Base-by-base conservation (phyloP, 1,284 basidiomycete genomes). In the Inonotus hispidus region DNA sequence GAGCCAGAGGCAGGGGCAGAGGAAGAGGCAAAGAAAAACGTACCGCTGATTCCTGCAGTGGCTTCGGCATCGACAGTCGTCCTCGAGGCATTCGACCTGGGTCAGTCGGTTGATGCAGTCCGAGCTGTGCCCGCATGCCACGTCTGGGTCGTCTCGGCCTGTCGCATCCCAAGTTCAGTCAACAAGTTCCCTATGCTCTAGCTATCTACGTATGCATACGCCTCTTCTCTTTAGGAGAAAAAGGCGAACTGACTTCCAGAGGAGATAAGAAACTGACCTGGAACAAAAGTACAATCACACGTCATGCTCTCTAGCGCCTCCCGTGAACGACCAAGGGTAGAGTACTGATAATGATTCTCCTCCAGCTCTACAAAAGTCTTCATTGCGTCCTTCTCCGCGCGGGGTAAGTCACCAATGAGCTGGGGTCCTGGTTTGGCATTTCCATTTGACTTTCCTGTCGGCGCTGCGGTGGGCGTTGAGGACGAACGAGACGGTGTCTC, bases 91-190 rank as follows among this genome's bases (percentile, higher is more conserved):
- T 74, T 99, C 96, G 27, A 99, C 93, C 75, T 98, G 95, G 27
- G 97, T 97, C 62, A 98, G 84, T 62, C 95, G 84, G 73, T 99
- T 99, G 79, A 99, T 98, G 74, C 97, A 99, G 73, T 95, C 92
- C 23, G 93, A 93, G 63, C 85, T 79, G 56, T 87, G 83, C n/a
- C 93, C 93, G 74, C 96, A 99, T 5, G 94, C 93, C 60, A 75
- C 77, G 60, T 81, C 78, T 13, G 77, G 77, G 64, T 81, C 78
- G 67, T 90, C 85, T 23, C 77, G 71, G 65, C 78, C 85, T 88
- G 69, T 43, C 16, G 19, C 3, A 14, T 21, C 16, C n/a, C 68
- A 66, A 63, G 56, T 52, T 66, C 61, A 41, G 60, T 65, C 59
- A 69, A 64, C 53, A 66, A 56, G 41, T 16, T 43, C 41, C 41